Conservation (phyloP, 257 asterid species). For the Osmanthus fragrans region DNA sequence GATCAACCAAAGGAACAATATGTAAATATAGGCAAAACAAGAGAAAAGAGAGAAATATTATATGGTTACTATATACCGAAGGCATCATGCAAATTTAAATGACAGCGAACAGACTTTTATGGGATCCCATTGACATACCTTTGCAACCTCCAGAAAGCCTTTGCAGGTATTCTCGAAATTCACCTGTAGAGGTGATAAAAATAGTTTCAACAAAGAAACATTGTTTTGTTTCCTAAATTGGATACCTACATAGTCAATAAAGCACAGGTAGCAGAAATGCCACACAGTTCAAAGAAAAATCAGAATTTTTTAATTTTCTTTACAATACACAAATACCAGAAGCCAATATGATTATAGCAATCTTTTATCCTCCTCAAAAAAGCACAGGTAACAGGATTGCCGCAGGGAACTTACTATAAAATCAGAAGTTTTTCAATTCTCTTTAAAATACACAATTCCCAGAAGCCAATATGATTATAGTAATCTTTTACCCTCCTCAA, state of each 20-base stretch:
- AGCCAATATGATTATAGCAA: background rate
- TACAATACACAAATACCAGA: background rate
- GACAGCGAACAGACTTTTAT: no score
- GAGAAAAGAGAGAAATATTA: no score
- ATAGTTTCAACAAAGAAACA: no score
- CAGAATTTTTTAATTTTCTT: background rate
- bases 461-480: background rate
- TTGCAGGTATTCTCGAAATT: no score
- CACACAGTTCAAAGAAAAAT: background rate
- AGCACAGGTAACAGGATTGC: background rate
- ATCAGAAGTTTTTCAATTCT: background rate
- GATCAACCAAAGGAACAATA: conserved; percentile 3
- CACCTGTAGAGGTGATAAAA: no score
- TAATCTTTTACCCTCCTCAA: background rate
- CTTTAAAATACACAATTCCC: background rate
- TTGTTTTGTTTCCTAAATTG: conserved; percentile 16
- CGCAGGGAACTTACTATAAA: background rate
- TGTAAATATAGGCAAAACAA: background rate
- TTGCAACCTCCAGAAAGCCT: no score
- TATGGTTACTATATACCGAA: no score
- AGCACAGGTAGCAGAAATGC: background rate
- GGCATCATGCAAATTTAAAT: no score
- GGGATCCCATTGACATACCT: no score
- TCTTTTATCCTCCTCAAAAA: background rate
- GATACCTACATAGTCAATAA: background rate